These are phyloP conservation scores for Dioscorea dumetorum DNA, from an alignment of 106 monocot genomes.

Conservation along the genomic window DNA sequence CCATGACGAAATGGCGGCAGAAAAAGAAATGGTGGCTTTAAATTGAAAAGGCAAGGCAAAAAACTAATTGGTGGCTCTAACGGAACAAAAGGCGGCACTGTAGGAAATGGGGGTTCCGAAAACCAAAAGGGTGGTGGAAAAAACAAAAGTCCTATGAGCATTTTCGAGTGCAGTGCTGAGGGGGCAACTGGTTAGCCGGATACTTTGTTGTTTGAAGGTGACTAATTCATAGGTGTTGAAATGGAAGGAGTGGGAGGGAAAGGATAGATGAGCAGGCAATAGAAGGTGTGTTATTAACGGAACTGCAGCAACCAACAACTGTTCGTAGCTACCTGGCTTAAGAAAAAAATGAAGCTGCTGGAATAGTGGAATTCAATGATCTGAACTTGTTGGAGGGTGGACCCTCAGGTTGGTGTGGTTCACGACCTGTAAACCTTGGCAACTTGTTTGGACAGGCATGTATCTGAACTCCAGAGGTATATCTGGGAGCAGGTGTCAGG, in stretches of 20 bases:
- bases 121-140: no score
- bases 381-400: slow-evolving; percentile 18
- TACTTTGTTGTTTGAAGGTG: slow-evolving; percentile 20
- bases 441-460: background rate
- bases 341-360: slow-evolving; percentile 10
- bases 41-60: no score
- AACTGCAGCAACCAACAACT: no score
- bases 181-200: background rate
- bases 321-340: background rate
- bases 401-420: slow-evolving; percentile 27
- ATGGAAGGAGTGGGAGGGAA: slow-evolving; percentile 6
- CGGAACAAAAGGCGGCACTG: no score
- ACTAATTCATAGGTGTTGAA: slow-evolving; percentile 22
- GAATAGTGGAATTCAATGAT: slow-evolving; percentile 19
- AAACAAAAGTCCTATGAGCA: background rate
- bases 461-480: background rate
- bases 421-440: slow-evolving; percentile 3
- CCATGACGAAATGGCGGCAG: no score
- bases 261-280: background rate
- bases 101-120: no score
- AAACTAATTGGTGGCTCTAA: no score
- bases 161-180: background rate
- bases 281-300: background rate
- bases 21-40: no score
- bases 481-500: slow-evolving; percentile 12